Base-by-base conservation (phyloP, 352 stramenopile genomes). In the Pythium pyrilobum region DNA sequence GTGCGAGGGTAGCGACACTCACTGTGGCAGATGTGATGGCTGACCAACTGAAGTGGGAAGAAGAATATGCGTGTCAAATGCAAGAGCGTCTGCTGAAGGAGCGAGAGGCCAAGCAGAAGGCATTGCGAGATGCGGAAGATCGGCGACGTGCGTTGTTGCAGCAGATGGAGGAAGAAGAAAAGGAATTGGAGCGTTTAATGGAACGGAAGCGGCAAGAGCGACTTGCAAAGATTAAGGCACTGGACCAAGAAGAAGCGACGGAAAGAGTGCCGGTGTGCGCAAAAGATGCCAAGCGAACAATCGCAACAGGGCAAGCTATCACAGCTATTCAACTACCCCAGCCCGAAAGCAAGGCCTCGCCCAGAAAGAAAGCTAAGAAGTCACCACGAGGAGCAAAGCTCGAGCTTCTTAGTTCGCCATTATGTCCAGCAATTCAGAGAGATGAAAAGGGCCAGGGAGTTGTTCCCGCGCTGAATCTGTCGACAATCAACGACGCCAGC, bases 91-190 rank as follows among this genome's bases (percentile, higher is more conserved):
- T 88, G 0, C 48, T 33, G 20, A 52, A 67, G 5, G 77, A 92
- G 27, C 64, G 76, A 29, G 54, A 74, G 18, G 72, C 69, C 4
- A 90, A 90, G 21, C 65, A 87, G 24, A 56, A 62, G 0, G 58
- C 67, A 10, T 21, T 89, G 18, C 70, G 67, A 18, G 53, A 88
- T 27, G 77, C 79, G 0, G 77, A 89, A 28, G 65, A 64, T 3
- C 61, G 77, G 29, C 74, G 77, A 4, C 37, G 57, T 2, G 66
- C 67, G 24, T 81, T 90, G 64, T 65, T 91, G 54, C 69, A 76
- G 32, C 64, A 88, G 58, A 52, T 93, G 11, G 80, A 91, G 37
- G 78, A 88, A 5, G 80, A 93, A 57, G 80, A 92, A 34, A 57
- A 56, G 16, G 78, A 91, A 33, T 61, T 92, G 20, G 78, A 91